Evolutionary conservation across 2,329 filamentous ascomycete genomes (phyloP).

Genomic region (Penicillium freii): DNA sequence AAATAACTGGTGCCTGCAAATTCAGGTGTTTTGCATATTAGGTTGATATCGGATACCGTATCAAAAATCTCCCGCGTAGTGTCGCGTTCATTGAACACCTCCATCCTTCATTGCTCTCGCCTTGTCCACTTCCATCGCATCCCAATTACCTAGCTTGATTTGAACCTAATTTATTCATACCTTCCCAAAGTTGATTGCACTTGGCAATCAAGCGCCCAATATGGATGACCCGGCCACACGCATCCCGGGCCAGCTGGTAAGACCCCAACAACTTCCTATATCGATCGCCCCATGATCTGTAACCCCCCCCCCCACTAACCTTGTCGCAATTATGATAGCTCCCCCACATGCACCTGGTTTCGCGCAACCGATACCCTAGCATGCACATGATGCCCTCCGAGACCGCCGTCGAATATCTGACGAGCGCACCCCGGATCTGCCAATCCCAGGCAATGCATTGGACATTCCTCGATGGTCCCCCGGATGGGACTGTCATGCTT

Average conservation of each 20-base stretch:
- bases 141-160: conserved; percentile 11
- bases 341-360: conserved; percentile 86
- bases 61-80: conserved; percentile 40
- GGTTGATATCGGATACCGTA: conserved; percentile 17
- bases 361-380: conserved; percentile 74
- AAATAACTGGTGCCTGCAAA: conserved; percentile 12
- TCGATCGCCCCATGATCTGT: background rate
- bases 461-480: conserved; percentile 82
- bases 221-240: conserved; percentile 50
- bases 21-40: conserved; percentile 23
- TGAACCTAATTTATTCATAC: background rate
- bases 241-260: conserved; percentile 47
- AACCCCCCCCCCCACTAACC: conserved; percentile 10
- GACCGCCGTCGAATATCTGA: conserved; percentile 78
- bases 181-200: conserved; percentile 1
- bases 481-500: conserved; percentile 77
- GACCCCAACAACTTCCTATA: conserved; percentile 18
- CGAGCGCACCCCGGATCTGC: conserved; percentile 78
- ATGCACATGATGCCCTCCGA: conserved; percentile 69
- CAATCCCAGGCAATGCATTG: conserved; percentile 85
- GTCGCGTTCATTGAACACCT: conserved; percentile 19
- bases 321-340: conserved; percentile 53
- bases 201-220: conserved; percentile 25
- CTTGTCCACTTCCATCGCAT: conserved; percentile 11
- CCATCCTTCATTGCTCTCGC: background rate